Evolutionary conservation across 495 filamentous ascomycete species (phyloP).

Genomic region (Penicillium macrosclerotiorum): DNA sequence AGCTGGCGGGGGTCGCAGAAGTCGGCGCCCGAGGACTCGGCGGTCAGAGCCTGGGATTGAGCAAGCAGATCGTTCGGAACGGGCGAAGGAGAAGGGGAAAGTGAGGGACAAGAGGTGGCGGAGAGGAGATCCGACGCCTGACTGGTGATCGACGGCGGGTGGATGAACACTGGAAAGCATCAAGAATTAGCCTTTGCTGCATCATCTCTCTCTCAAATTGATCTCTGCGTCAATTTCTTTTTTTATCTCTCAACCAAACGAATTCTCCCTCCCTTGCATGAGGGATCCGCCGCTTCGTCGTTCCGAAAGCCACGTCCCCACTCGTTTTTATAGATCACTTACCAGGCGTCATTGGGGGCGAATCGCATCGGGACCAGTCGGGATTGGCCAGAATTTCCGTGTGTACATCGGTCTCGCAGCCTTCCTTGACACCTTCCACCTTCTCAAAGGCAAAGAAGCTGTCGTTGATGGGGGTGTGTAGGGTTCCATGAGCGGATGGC

Average conservation of each 20-base stretch:
- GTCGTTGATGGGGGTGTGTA: conserved; percentile 80
- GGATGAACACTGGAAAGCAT: conserved; percentile 67
- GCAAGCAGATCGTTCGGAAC: conserved; percentile 58
- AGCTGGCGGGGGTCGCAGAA: conserved; percentile 95
- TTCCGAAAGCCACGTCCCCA: conserved; percentile 14
- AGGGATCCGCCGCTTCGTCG: conserved; percentile 1
- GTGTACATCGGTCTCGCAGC: conserved; percentile 71
- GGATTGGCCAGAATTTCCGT: conserved; percentile 72
- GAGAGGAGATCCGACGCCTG: conserved; percentile 72
- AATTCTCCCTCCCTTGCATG: conserved; percentile 23
- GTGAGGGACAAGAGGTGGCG: conserved; percentile 72
- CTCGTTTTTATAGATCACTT: conserved; percentile 47
- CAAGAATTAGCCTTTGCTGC: conserved; percentile 17
- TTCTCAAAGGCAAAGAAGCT: conserved; percentile 73
- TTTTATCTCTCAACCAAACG: conserved; percentile 1
- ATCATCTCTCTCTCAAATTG: too few species aligned
- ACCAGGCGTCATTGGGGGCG: conserved; percentile 93
- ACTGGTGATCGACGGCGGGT: conserved; percentile 65
- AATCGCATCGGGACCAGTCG: conserved; percentile 73
- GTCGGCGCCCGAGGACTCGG: conserved; percentile 45
- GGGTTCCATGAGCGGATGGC: conserved; percentile 67
- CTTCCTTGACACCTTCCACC: conserved; percentile 78
- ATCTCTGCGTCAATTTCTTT: too few species aligned
- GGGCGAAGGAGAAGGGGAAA: conserved; percentile 75
- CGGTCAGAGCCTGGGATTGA: conserved; percentile 55